Conservation (phyloP, 163 green algal species). For the Scenedesmus sp. region DNA sequence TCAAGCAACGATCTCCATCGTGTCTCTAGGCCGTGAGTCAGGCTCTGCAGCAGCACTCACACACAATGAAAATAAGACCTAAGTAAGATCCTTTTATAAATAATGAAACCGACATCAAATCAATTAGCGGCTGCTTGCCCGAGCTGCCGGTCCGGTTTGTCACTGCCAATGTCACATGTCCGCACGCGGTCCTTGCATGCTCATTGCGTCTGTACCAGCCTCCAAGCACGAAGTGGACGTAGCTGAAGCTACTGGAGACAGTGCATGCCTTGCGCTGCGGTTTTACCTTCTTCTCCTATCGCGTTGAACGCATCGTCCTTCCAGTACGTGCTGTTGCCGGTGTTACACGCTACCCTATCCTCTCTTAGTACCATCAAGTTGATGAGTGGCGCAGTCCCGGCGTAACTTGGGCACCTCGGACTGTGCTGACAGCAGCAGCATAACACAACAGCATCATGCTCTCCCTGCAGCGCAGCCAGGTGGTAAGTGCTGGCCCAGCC, state of each 20-base stretch:
- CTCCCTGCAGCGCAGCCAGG: not conserved
- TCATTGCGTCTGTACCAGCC: not conserved
- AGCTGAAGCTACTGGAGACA: not conserved
- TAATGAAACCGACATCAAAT: not conserved
- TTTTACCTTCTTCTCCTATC: not conserved
- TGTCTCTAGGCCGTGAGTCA: not conserved
- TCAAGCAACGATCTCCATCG: not conserved
- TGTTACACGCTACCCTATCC: not conserved
- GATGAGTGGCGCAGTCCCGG: not conserved
- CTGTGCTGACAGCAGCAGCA: not conserved
- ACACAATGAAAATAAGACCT: not conserved
- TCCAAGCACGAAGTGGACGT: not conserved
- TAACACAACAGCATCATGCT: not conserved
- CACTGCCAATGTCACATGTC: conserved; percentile 1
- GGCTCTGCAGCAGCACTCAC: not conserved
- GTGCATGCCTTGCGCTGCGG: not conserved
- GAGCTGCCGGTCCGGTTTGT: not conserved
- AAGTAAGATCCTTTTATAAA: not conserved
- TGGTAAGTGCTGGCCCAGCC: not conserved
- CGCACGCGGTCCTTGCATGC: not conserved
- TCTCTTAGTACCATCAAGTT: not conserved
- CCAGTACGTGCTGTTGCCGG: not conserved
- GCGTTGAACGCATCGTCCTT: not conserved
- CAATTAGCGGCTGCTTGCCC: not conserved
- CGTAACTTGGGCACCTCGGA: not conserved